Conservation (phyloP, 352 stramenopile species). For the Phytopythium helicoides region DNA sequence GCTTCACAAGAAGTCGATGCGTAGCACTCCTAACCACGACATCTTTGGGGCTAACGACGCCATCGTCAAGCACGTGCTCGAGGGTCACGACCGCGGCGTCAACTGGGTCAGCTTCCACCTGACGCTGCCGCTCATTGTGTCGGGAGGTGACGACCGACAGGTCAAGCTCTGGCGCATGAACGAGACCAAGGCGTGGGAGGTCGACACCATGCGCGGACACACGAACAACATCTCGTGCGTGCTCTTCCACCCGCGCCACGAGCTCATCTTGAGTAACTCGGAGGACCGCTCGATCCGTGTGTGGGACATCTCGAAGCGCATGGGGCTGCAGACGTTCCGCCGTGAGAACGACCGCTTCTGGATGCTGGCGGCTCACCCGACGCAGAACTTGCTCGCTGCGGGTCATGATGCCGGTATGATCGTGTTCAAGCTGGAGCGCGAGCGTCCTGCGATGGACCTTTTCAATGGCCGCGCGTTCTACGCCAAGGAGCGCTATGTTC, state of each 20-base stretch:
- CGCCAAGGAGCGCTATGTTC: conserved; percentile 97
- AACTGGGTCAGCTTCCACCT: conserved; percentile 99
- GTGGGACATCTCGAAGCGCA: conserved; percentile 98
- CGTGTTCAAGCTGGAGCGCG: conserved; percentile 98
- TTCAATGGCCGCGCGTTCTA: conserved; percentile 92
- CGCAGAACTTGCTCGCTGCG: conserved; percentile 97
- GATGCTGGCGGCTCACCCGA: conserved; percentile 95
- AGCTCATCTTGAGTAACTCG: conserved; percentile 99
- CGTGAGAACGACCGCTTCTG: conserved; percentile 99
- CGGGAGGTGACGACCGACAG: conserved; percentile 98
- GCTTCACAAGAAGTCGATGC: conserved; percentile 98
- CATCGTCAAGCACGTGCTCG: conserved; percentile 99
- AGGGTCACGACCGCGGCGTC: conserved; percentile 99
- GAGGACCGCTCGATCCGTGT: conserved; percentile 99
- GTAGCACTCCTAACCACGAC: conserved; percentile 82
- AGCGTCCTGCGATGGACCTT: conserved; percentile 94
- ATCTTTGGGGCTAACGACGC: conserved; percentile 99
- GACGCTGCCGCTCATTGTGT: conserved; percentile 97
- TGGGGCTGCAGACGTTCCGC: conserved; percentile 98
- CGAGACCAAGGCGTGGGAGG: conserved; percentile 99
- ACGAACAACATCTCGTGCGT: conserved; percentile 99
- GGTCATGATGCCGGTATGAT: conserved; percentile 99
- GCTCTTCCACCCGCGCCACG: conserved; percentile 98
- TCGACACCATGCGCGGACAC: conserved; percentile 99
- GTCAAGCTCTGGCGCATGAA: conserved; percentile 99